phyloP scores from a whole-genome alignment of 108 stramenopile genomes.

The Pelagomonas calceolata region DNA sequence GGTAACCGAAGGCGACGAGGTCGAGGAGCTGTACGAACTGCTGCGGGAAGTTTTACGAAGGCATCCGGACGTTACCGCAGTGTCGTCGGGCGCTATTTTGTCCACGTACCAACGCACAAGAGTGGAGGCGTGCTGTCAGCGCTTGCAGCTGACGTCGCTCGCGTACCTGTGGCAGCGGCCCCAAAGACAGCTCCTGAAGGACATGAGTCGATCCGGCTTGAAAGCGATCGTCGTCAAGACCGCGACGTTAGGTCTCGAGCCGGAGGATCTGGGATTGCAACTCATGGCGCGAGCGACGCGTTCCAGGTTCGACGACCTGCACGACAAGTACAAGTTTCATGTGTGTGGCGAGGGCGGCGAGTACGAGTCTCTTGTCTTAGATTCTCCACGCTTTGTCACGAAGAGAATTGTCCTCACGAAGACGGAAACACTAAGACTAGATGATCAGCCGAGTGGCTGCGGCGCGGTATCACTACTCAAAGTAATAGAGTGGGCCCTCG shows the following conservation, averaged over 20 bases:
- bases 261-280: conserved; percentile 27
- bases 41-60: conserved; percentile 43
- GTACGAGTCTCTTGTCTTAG: conserved; percentile 89
- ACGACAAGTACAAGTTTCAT: conserved; percentile 77
- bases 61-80: conserved; percentile 61
- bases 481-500: neutral
- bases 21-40: conserved; percentile 77
- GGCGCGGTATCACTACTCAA: neutral
- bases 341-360: conserved; percentile 96
- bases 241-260: conserved; percentile 34
- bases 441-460: neutral
- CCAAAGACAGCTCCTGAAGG: conserved; percentile 24
- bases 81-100: conserved; percentile 87
- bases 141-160: conserved; percentile 70
- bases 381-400: conserved; percentile 64
- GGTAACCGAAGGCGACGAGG: conserved; percentile 56
- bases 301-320: conserved; percentile 26
- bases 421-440: neutral
- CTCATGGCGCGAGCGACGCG: conserved; percentile 12
- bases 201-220: conserved; percentile 30
- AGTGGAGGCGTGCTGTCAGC: conserved; percentile 80
- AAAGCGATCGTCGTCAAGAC: conserved; percentile 41
- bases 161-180: conserved; percentile 69
- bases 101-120: conserved; percentile 93
- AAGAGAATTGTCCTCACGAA: conserved; percentile 67